Conservation (phyloP, 2,329 filamentous ascomycete species). For the Xylaria sp. region DNA sequence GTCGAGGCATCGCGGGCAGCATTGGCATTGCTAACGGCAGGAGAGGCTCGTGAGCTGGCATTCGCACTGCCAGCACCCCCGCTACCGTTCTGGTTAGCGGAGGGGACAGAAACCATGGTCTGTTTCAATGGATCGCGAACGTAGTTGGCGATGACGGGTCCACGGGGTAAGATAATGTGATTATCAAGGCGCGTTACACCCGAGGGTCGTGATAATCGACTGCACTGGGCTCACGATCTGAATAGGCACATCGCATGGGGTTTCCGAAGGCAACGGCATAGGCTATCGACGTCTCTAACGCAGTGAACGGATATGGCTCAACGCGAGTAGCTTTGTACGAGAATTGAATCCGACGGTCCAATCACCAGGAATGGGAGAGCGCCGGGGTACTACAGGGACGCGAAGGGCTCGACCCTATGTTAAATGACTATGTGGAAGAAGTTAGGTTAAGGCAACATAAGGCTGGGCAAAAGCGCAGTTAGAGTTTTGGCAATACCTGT, state of each 20-base stretch:
- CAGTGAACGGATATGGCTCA: background rate
- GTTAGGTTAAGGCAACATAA: background rate
- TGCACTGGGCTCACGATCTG: conserved; percentile 34
- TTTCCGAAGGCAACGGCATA: conserved; percentile 18
- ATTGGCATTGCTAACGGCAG: conserved; percentile 48
- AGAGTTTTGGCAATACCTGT: background rate
- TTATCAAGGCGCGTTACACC: conserved; percentile 10
- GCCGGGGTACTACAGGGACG: background rate
- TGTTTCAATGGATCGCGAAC: conserved; percentile 10
- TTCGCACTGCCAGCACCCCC: conserved; percentile 51
- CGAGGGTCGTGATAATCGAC: conserved; percentile 28
- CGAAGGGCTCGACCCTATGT: background rate
- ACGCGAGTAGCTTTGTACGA: background rate
- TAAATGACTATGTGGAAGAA: background rate
- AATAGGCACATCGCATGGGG: conserved; percentile 37
- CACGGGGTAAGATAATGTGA: background rate
- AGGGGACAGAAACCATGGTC: conserved; percentile 50
- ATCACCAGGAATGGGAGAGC: background rate
- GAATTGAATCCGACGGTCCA: background rate
- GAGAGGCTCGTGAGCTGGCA: conserved; percentile 59
- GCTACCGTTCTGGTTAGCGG: conserved; percentile 46
- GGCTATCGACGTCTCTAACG: conserved; percentile 6
- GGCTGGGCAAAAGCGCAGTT: background rate
- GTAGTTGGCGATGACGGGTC: conserved; percentile 4
- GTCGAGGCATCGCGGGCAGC: conserved; percentile 43